Conservation (phyloP, 129 eudicot species). For the Artemisia annua region DNA sequence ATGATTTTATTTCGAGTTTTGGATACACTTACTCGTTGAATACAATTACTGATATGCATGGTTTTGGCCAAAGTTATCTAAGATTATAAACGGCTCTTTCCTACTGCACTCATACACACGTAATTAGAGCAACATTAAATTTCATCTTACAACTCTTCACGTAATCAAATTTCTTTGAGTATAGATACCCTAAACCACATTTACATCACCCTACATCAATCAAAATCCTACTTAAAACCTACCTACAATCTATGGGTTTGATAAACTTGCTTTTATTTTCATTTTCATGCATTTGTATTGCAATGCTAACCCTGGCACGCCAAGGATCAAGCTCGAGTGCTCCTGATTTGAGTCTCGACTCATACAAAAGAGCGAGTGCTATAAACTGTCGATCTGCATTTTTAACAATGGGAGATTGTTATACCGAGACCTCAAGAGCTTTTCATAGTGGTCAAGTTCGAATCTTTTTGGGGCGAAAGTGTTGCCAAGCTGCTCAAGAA, state of each 20-base stretch:
- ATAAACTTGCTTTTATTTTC: slow-evolving; percentile 9
- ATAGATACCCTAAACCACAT: not conserved
- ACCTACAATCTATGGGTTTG: slow-evolving; percentile 19
- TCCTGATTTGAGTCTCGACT: slow-evolving; percentile 13
- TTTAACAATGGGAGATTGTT: slow-evolving; percentile 28
- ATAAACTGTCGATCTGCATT: slow-evolving; percentile 24
- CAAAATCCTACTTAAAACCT: slow-evolving; percentile 6
- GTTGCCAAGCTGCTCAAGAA: slow-evolving; percentile 37
- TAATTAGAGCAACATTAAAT: too few relatives aligned
- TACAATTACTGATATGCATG: too few relatives aligned
- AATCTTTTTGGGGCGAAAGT: slow-evolving; percentile 26
- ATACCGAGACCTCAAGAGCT: slow-evolving; percentile 13
- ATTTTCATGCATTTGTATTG: slow-evolving; percentile 29
- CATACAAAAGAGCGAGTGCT: slow-evolving; percentile 13
- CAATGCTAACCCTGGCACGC: slow-evolving; percentile 19
- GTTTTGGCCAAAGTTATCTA: too few relatives aligned
- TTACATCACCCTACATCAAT: not conserved
- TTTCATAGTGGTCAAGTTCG: slow-evolving; percentile 25
- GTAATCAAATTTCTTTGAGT: slow-evolving; percentile 2
- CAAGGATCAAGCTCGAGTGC: slow-evolving; percentile 14
- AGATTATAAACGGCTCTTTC: too few relatives aligned
- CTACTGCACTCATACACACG: too few relatives aligned
- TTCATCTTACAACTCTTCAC: not conserved
- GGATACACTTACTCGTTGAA: too few relatives aligned
- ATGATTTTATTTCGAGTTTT: too few relatives aligned